A percentile compares a stretch with the other conserved stretches of the same genome.
Conservation (phyloP, 2,329 filamentous ascomycete genomes). For the Colletotrichum tropicale region DNA sequence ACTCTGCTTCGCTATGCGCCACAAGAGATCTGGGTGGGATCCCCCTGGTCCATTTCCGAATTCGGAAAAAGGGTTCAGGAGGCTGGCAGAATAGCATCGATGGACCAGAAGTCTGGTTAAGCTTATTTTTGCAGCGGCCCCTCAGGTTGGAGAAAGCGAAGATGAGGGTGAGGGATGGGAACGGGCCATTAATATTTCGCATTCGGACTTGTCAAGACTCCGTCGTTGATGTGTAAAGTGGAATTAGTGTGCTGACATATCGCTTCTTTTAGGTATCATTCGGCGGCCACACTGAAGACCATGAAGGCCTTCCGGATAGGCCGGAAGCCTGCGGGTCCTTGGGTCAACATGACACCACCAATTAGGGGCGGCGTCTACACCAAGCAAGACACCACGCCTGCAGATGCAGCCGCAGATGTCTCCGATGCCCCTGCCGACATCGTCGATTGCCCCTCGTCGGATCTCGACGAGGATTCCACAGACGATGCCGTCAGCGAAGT, state of each 20-base stretch:
- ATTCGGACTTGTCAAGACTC: background rate
- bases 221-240: slow-evolving; percentile 5
- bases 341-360: slow-evolving; percentile 64
- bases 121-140: background rate
- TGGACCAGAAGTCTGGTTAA: slow-evolving; percentile 17
- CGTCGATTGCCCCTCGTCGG: slow-evolving; percentile 10
- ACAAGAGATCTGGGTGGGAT: background rate
- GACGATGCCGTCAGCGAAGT: slow-evolving; percentile 14
- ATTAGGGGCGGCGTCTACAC: slow-evolving; percentile 55
- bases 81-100: background rate
- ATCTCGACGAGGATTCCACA: slow-evolving; percentile 12
- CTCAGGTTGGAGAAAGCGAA: background rate
- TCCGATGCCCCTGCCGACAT: background rate
- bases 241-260: slow-evolving; percentile 30
- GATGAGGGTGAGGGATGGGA: background rate
- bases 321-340: slow-evolving; percentile 55
- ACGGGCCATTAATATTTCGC: slow-evolving; percentile 11
- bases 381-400: slow-evolving; percentile 21
- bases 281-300: slow-evolving; percentile 52
- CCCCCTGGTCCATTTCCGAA: background rate
- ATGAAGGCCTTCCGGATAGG: slow-evolving; percentile 68
- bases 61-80: background rate
- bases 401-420: background rate
- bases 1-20: background rate
- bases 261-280: slow-evolving; percentile 58